Evolutionary conservation across 345 rosid species (phyloP).

Genomic region (Camelina laxa): DNA sequence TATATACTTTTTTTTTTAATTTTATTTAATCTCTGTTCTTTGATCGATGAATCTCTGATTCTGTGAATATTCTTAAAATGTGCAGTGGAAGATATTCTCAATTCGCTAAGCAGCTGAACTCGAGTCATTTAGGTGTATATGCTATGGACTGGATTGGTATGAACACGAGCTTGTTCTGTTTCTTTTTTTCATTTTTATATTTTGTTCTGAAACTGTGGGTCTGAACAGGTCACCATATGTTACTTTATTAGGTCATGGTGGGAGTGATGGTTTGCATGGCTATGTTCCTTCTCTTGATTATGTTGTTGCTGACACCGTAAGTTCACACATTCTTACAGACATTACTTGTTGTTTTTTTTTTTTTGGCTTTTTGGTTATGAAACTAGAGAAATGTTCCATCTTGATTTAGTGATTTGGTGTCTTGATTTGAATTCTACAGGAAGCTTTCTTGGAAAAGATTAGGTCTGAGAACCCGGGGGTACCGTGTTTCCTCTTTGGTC

Average conservation of each 20-base stretch:
- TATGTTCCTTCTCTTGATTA: conserved; percentile 97
- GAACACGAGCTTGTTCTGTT: conserved; percentile 15
- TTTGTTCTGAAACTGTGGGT: conserved; percentile 41
- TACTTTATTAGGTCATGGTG: conserved; percentile 82
- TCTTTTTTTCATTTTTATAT: not conserved
- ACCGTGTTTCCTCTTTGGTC: conserved; percentile 98
- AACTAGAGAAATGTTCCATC: conserved; percentile 8
- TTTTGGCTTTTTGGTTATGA: conserved; percentile 1
- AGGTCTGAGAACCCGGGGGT: conserved; percentile 76
- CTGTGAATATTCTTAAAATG: not conserved
- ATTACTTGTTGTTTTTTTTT: not conserved
- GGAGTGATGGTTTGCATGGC: conserved; percentile 99
- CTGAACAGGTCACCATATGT: conserved; percentile 42
- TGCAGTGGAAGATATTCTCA: conserved; percentile 89
- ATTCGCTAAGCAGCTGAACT: conserved; percentile 83
- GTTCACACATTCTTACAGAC: conserved; percentile 29
- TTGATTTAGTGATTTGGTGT: conserved; percentile 5
- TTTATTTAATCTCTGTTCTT: not conserved
- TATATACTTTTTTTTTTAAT: not conserved
- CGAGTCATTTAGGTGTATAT: conserved; percentile 71
- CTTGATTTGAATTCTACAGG: conserved; percentile 50
- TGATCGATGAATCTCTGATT: not conserved
- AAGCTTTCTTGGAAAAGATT: conserved; percentile 81
- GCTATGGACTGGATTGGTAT: conserved; percentile 99
- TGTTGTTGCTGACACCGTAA: conserved; percentile 89